phyloP scores from a whole-genome alignment of 2,329 filamentous ascomycete genomes.

The Stylonectria norvegica region DNA sequence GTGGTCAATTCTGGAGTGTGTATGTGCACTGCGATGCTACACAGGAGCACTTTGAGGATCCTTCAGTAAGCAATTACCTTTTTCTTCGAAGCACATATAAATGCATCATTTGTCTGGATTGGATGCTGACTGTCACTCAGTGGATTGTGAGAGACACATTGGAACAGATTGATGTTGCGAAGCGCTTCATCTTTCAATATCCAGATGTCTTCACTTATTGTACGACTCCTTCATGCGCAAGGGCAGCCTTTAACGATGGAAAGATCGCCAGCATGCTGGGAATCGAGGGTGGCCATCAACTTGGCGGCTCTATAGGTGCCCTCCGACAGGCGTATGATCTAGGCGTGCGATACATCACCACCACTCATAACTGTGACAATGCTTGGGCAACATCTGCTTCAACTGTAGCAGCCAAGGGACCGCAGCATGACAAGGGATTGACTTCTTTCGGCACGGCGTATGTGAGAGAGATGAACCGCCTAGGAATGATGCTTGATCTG shows the following conservation, averaged over 20 bases:
- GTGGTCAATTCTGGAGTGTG: constrained; percentile 15
- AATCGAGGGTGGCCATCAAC: constrained; percentile 12
- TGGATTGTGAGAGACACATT: constrained; percentile 17
- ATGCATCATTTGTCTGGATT: too few relatives aligned
- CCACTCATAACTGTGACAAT: constrained; percentile 22
- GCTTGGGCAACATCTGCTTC: constrained; percentile 16
- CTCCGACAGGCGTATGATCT: constrained; percentile 21
- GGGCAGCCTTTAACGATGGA: constrained; percentile 7
- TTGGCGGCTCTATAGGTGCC: constrained; percentile 8
- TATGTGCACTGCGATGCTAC: too few relatives aligned
- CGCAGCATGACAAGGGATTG: constrained; percentile 15
- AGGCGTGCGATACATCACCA: constrained; percentile 32
- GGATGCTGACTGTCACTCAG: too few relatives aligned
- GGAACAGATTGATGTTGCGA: constrained; percentile 16
- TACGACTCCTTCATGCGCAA: constrained; percentile 7
- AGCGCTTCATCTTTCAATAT: constrained; percentile 11
- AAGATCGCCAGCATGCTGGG: constrained; percentile 13
- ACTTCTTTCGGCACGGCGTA: constrained; percentile 17
- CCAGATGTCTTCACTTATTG: constrained; percentile 13
- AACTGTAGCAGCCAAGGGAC: constrained; percentile 7
- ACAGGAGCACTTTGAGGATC: too few relatives aligned
- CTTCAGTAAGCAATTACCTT: too few relatives aligned
- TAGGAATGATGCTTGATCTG: constrained; percentile 26
- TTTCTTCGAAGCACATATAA: too few relatives aligned
- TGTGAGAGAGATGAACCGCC: constrained; percentile 29